These are phyloP conservation scores for Kandelia obovata DNA, from an alignment of 345 rosid species.

Conservation along the genomic window DNA sequence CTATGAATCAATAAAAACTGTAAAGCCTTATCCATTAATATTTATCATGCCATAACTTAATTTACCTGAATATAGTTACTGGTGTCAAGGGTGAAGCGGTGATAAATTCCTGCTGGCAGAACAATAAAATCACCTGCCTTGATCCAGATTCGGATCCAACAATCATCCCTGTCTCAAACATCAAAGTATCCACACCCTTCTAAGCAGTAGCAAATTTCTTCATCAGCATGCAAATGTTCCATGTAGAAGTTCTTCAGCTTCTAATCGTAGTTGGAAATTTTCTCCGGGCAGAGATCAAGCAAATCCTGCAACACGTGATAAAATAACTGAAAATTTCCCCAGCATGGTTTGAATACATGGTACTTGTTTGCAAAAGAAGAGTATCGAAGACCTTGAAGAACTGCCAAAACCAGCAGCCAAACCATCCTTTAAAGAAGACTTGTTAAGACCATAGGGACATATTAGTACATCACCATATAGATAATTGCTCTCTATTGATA, in stretches of 20 bases:
- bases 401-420: neutral
- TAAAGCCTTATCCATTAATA: neutral
- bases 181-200: constrained; percentile 87
- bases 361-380: too few relatives aligned
- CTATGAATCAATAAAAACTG: constrained; percentile 7
- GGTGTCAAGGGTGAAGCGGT: constrained; percentile 83
- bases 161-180: constrained; percentile 69
- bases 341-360: too few relatives aligned
- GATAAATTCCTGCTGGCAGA: constrained; percentile 82
- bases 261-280: constrained; percentile 76
- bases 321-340: neutral
- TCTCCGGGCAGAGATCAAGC: constrained; percentile 79
- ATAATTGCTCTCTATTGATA: too few relatives aligned
- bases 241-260: constrained; percentile 81
- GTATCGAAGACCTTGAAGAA: neutral
- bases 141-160: constrained; percentile 76
- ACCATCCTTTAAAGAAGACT: neutral
- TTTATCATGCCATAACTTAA: neutral
- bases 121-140: constrained; percentile 75
- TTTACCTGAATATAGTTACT: constrained; percentile 67
- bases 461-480: too few relatives aligned
- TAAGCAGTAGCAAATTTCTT: constrained; percentile 85
- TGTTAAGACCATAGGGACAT: too few relatives aligned
- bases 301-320: constrained; percentile 44
- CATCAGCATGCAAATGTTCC: constrained; percentile 83